phyloP scores from a whole-genome alignment of 2,329 filamentous ascomycete genomes.

The Aspergillus persii region DNA sequence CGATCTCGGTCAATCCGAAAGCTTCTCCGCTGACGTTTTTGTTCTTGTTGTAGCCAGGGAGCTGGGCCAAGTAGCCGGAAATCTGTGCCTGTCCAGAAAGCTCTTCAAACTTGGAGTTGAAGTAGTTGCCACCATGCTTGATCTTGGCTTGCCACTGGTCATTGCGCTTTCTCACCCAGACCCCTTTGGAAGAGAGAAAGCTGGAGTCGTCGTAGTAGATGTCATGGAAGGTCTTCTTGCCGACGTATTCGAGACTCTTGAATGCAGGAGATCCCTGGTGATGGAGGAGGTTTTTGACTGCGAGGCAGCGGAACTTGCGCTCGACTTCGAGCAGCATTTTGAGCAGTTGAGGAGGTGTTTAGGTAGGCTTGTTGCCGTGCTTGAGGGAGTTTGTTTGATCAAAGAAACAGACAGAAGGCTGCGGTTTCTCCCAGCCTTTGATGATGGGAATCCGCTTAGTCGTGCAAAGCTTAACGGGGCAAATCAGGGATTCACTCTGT shows the following conservation, averaged over 20 bases:
- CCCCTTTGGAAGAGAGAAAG: neutral
- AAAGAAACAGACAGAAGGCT: too few species aligned
- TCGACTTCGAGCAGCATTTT: constrained; percentile 4
- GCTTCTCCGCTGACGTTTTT: neutral
- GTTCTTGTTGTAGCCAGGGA: neutral
- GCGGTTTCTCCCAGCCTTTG: too few species aligned
- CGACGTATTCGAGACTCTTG: neutral
- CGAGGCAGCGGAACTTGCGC: neutral
- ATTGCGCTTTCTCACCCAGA: constrained; percentile 5
- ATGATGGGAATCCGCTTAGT: too few species aligned
- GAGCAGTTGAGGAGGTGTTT: neutral
- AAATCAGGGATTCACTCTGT: too few species aligned
- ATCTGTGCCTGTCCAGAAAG: neutral
- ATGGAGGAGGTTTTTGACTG: neutral
- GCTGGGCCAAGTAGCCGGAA: neutral
- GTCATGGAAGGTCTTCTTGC: constrained; percentile 1
- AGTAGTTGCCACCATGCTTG: neutral
- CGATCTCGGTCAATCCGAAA: neutral
- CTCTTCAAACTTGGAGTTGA: constrained; percentile 3
- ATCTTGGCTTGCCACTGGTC: constrained; percentile 6
- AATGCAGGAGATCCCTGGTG: neutral
- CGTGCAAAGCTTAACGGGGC: too few species aligned
- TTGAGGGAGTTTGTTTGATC: too few species aligned
- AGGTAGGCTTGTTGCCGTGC: neutral
- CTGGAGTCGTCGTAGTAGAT: constrained; percentile 3